Evolutionary conservation across 2,329 filamentous ascomycete species (phyloP).

Genomic region (Fusarium nanum): DNA sequence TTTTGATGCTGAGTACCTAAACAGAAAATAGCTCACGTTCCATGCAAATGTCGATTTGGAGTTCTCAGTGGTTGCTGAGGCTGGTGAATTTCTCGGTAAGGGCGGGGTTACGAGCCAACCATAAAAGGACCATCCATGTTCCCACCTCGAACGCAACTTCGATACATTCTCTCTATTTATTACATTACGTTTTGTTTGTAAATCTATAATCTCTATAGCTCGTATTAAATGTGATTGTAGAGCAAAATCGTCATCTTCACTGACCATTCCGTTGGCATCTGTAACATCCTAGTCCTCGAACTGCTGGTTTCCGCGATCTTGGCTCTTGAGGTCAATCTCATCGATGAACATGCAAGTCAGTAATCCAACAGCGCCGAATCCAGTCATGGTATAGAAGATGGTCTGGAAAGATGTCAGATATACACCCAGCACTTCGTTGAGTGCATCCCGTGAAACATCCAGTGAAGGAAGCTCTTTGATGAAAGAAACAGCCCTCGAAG

Average conservation of each 20-base stretch:
- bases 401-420: slow-evolving; percentile 8
- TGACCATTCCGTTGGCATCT: neutral
- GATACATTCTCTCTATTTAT: too few species aligned
- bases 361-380: slow-evolving; percentile 2
- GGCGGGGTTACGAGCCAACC: too few species aligned
- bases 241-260: rapidly evolving
- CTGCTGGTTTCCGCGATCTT: slow-evolving; percentile 11
- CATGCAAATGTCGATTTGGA: too few species aligned
- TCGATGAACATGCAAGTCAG: slow-evolving; percentile 11
- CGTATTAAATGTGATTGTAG: too few species aligned
- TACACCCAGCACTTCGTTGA: neutral
- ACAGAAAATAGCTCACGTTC: too few species aligned
- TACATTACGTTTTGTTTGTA: neutral
- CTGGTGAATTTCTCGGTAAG: too few species aligned
- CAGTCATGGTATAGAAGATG: slow-evolving; percentile 16
- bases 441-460: neutral
- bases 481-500: slow-evolving; percentile 10
- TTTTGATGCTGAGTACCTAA: too few species aligned
- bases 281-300: neutral
- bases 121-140: too few species aligned
- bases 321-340: slow-evolving; percentile 15
- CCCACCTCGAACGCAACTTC: too few species aligned
- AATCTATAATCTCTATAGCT: neutral
- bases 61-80: too few species aligned
- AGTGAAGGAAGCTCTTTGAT: slow-evolving; percentile 13